Evolutionary conservation across 2,329 filamentous ascomycete species (phyloP).

Genomic region (Spiromastix sp.): DNA sequence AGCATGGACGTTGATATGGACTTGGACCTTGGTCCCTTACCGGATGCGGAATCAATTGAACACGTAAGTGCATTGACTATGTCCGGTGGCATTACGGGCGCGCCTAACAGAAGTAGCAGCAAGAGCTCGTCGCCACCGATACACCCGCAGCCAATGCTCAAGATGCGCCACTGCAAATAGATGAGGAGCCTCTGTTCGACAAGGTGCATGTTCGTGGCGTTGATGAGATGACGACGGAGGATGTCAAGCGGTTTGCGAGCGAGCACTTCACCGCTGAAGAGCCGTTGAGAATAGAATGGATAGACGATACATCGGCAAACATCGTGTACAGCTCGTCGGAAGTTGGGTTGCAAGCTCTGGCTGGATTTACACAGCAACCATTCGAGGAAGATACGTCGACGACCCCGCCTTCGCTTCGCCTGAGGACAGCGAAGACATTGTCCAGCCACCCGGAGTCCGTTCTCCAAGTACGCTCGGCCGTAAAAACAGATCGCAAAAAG

Average conservation of each 20-base stretch:
- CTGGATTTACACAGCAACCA: slow-evolving; percentile 33
- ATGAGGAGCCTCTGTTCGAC: slow-evolving; percentile 31
- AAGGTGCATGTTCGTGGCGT: slow-evolving; percentile 82
- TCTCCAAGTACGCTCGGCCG: slow-evolving; percentile 63
- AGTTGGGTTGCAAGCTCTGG: slow-evolving; percentile 44
- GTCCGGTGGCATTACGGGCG: no score
- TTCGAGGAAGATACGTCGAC: slow-evolving; percentile 25
- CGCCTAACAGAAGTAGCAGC: background rate
- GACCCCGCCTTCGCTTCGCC: slow-evolving; percentile 50
- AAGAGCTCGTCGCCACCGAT: no score
- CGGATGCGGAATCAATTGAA: slow-evolving; percentile 26
- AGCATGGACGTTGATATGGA: slow-evolving; percentile 67
- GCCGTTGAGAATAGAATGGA: slow-evolving; percentile 71
- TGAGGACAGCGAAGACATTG: slow-evolving; percentile 59
- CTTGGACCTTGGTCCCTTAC: slow-evolving; percentile 45
- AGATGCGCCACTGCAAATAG: slow-evolving; percentile 24
- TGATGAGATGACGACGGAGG: slow-evolving; percentile 66
- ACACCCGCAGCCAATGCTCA: slow-evolving; percentile 1
- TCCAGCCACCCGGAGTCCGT: slow-evolving; percentile 57
- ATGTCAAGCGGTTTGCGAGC: slow-evolving; percentile 65
- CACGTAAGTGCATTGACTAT: slow-evolving; percentile 7
- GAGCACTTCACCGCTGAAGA: slow-evolving; percentile 52
- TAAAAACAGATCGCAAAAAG: slow-evolving; percentile 68
- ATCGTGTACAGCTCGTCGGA: slow-evolving; percentile 57
- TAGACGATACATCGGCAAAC: slow-evolving; percentile 86